A percentile compares a stretch with the other conserved stretches of the same genome.
phyloP scores from a whole-genome alignment of 192 early-diverging fungal genomes.

The Umbelopsis vinacea region DNA sequence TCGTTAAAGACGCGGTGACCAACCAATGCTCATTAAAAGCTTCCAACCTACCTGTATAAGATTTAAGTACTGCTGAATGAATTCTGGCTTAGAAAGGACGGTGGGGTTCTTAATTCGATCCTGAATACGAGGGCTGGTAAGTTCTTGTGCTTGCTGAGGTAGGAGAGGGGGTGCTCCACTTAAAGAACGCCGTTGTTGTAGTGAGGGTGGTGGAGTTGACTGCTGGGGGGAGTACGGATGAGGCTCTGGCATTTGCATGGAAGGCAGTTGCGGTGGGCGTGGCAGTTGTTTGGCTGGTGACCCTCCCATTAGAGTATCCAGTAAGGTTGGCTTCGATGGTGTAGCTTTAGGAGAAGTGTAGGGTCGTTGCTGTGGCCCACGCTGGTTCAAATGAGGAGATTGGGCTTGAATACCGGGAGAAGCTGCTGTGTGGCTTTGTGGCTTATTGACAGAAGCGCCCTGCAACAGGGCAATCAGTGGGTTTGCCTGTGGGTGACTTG shows the following conservation, averaged over 20 bases:
- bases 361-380: not conserved
- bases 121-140: slow-evolving; percentile 6
- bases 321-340: not conserved
- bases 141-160: slow-evolving; percentile 21
- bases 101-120: slow-evolving; percentile 16
- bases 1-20: not conserved
- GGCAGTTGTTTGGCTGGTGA: not conserved
- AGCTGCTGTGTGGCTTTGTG: not conserved
- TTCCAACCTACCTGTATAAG: slow-evolving; percentile 41
- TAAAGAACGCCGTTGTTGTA: not conserved
- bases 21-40: not conserved
- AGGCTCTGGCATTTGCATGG: not conserved
- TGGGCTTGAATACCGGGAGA: not conserved
- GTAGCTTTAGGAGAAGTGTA: not conserved
- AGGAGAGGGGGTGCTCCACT: slow-evolving; percentile 26
- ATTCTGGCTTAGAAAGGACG: slow-evolving; percentile 52
- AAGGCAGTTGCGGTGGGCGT: not conserved
- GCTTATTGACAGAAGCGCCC: not conserved
- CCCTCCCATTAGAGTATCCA: slow-evolving; percentile 11
- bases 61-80: slow-evolving; percentile 50
- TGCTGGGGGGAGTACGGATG: not conserved
- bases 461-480: slow-evolving; percentile 1
- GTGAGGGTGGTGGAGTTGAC: slow-evolving; percentile 5
- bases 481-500: not conserved
- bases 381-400: not conserved